Base-by-base conservation (phyloP, 176 grass and related monocot genomes). In the Chrysopogon serrulatus region DNA sequence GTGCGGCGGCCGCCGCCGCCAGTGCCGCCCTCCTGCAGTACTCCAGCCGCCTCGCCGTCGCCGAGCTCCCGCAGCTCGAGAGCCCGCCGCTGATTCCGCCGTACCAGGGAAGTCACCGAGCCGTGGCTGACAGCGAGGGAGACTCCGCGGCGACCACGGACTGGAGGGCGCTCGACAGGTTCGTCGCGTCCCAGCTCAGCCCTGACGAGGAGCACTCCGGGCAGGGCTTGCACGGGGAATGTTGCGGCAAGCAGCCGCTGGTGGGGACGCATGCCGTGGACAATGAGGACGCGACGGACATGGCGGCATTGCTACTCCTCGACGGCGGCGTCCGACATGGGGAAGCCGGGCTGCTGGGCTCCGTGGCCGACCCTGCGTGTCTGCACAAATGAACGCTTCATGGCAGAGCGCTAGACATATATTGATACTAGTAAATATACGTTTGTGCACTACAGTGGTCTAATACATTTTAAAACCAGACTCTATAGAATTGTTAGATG, bases 141-240 rank as follows among this genome's bases (percentile, higher is more conserved):
- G 68, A 54, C 49, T 28, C 21, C 56, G 17, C 45, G 23, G n/a
- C 53, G 51, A 28, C 81, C 53, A 88, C 85, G 73, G 86, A 91
- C 77, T 94, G 92, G 92, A 94, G 79, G 49, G 74, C 84, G 26
- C 66, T 94, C 19, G 92, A 91, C 48, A 88, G 68, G 73, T 91
- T 94, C 76, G 92, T 94, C 21, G 92, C 88, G 60, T 90, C 86
- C n/a, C 92, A 94, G 82, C 77, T 94, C 49, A 88, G 59, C 78
- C 72, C 88, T 26, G 77, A 62, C 59, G 71, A 43, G 63, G 45
- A 24, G 18, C 23, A 10, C 8, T 5, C 23, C 15, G 65, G 34
- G 34, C 69, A 5, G 33, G 81, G 42, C n/a, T n/a, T 66, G 61
- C 30, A 2, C 8, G 8, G 12, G 44, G 44, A 43, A 30, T 41